Conservation (phyloP, 116 monocot genomes). For the Cymodocea nodosa region DNA sequence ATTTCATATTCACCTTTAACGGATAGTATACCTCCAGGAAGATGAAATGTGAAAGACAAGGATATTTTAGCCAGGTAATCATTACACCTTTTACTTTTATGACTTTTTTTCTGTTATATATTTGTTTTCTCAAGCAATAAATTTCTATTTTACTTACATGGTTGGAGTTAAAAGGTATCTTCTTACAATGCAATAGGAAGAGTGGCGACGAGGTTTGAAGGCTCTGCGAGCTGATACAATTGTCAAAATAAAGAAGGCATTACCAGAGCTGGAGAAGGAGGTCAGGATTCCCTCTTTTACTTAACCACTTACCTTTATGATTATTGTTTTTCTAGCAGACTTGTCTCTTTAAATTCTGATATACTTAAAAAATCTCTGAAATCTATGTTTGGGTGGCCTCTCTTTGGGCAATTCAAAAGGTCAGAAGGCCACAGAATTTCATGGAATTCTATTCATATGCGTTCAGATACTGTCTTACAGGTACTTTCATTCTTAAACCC, state of each 20-base stretch:
- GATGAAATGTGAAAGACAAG: constrained; percentile 82
- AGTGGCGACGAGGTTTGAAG: constrained; percentile 84
- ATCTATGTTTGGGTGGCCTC: no score
- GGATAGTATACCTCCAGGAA: constrained; percentile 37
- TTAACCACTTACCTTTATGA: not conserved
- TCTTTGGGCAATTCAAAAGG: constrained; percentile 19
- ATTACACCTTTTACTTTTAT: not conserved
- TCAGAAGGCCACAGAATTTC: constrained; percentile 58
- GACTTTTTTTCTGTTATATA: not conserved
- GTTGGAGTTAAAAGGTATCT: not conserved
- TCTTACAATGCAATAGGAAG: constrained; percentile 46
- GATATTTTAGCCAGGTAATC: constrained; percentile 73
- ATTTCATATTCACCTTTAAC: not conserved
- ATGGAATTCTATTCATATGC: constrained; percentile 75
- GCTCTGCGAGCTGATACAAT: constrained; percentile 80
- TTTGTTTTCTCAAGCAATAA: not conserved
- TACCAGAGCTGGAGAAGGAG: constrained; percentile 77
- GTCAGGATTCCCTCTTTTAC: constrained; percentile 16
- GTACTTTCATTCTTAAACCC: constrained; percentile 15
- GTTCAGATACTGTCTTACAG: constrained; percentile 79
- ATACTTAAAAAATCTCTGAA: no score
- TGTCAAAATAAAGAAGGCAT: constrained; percentile 71
- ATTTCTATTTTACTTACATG: not conserved
- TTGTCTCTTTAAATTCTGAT: no score
- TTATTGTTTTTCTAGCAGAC: not conserved